Evolutionary conservation across 176 grass and related monocot genomes (phyloP).

Genomic region (Stipa capillata): DNA sequence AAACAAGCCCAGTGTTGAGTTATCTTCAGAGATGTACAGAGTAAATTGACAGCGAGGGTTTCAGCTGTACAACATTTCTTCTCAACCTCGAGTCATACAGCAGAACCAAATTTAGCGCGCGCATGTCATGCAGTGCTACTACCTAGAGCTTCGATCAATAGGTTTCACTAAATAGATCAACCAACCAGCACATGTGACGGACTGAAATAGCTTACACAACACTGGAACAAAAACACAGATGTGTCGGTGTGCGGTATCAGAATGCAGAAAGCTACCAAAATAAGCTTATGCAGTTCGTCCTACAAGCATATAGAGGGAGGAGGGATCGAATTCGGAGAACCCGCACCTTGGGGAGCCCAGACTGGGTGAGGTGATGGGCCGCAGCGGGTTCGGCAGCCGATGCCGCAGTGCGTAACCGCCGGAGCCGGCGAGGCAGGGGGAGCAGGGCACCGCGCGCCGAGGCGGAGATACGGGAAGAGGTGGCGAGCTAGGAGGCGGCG

Average conservation of each 20-base stretch:
- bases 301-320: not conserved
- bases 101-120: not conserved
- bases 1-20: not conserved
- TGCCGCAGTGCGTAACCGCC: not conserved
- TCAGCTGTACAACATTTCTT: not conserved
- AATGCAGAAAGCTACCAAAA: not conserved
- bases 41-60: not conserved
- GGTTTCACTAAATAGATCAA: not conserved
- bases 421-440: not conserved
- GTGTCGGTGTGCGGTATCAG: not conserved
- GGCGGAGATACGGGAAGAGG: conserved; percentile 18
- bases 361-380: not conserved
- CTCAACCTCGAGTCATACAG: not conserved
- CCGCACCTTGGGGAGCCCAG: conserved; percentile 9
- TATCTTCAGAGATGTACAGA: not conserved
- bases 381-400: not conserved
- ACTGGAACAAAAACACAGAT: not conserved
- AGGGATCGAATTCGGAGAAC: not conserved
- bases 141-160: not conserved
- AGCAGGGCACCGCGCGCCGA: not conserved
- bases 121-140: not conserved
- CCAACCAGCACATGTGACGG: not conserved
- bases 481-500: conserved; percentile 25
- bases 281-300: not conserved
- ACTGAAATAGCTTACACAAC: not conserved